Evolutionary conservation across 2,329 filamentous ascomycete genomes (phyloP).

Genomic region (Bipolaris gigantea): DNA sequence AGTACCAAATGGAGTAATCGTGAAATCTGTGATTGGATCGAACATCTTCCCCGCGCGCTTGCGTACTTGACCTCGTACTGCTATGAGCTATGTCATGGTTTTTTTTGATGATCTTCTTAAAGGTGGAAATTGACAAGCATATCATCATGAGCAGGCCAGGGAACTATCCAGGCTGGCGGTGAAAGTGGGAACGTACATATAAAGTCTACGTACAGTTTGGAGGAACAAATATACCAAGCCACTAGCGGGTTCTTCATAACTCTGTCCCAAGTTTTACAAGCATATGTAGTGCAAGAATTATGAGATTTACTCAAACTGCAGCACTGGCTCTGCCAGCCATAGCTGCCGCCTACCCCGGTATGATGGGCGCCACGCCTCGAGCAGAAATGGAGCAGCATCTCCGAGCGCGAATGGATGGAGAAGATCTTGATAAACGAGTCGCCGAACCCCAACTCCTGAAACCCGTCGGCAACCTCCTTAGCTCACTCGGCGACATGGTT

Average conservation of each 20-base stretch:
- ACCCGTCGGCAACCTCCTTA: conserved; percentile 12
- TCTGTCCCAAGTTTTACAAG: too few relatives aligned
- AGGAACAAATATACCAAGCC: background rate
- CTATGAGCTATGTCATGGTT: background rate
- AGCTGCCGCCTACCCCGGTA: conserved; percentile 20
- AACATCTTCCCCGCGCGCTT: background rate
- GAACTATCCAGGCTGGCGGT: background rate
- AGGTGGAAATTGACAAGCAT: background rate
- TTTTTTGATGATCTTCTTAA: conserved; percentile 3
- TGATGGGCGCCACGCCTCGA: conserved; percentile 19
- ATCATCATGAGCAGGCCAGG: background rate
- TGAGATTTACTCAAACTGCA: conserved; percentile 17
- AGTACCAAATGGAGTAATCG: background rate
- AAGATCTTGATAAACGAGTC: conserved; percentile 10
- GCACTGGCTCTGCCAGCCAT: conserved; percentile 19
- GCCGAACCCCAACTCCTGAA: conserved; percentile 12
- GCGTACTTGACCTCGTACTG: background rate
- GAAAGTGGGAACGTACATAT: background rate
- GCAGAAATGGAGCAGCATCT: conserved; percentile 15
- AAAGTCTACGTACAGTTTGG: background rate
- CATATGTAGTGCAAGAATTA: background rate
- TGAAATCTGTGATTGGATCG: background rate
- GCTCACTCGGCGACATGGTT: conserved; percentile 12
- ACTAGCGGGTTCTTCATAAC: background rate
- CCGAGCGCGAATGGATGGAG: conserved; percentile 13